Base-by-base conservation (phyloP, 768 basidiomycete species). In the Rhizopogon vinicolor region DNA sequence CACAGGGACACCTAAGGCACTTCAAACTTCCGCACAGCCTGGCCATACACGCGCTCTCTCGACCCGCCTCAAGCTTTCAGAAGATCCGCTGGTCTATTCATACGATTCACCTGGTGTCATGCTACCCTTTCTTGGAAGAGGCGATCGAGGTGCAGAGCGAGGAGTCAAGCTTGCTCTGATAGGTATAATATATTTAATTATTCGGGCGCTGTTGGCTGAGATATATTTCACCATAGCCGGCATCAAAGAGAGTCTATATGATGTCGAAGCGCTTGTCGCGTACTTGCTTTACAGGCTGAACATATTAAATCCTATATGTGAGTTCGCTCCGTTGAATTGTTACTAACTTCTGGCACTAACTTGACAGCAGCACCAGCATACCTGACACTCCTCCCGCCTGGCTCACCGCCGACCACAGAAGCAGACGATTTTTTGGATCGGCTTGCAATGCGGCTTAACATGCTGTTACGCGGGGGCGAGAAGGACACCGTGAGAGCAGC, bases 71-170 rank as follows among this genome's bases (percentile, higher is more conserved):
- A 93, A 93, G 72, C 77, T 99, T 52, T 87, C 84, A 25, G 69
- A 87, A 56, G 79, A 86, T 53, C 93, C 94, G 2, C 74, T 84
- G 7, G 87, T 97, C 10, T 98, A 98, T 74, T 90, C 97, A 4
- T 93, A 87, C 64, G 97, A 99, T 75, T 86, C 92, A 8, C 97
- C 97, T 2, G 97, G 97, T 2, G 91, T 98, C 45, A 98, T 98
- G 95, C 77, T 97, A 42, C 93, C 94, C 10, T 98, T 89, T 73
- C 79, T 98, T 31, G 97, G 97, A 1, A 82, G 77, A 56, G 97
- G 97, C 5, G 78, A 82, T 53, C 80, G 80, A 59, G 96, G 93
- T 16, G 87, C 92, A 50, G 97, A 99, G 71, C 80, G 91, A 64
- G 96, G 91, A 10, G 80, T 97, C 52, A 98, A 95, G 71, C 82